These are phyloP conservation scores for Salix koriyanagi DNA, from an alignment of 345 rosid species.

Conservation along the genomic window DNA sequence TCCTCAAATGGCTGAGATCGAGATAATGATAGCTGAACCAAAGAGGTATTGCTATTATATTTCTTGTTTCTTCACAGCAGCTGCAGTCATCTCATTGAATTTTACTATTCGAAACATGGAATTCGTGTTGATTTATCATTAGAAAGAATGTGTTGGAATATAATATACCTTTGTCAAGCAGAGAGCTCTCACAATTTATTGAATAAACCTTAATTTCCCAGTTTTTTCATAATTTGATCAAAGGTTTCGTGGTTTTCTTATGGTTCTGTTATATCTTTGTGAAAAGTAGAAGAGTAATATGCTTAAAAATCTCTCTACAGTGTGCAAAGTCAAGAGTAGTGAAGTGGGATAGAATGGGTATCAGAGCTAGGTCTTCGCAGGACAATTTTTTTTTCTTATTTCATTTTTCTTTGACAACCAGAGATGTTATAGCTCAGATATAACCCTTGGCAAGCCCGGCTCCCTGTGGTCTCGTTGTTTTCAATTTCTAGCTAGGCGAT, in stretches of 20 bases:
- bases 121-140: no score
- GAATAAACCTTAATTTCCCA: no score
- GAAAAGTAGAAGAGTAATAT: not conserved
- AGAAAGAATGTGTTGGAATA: no score
- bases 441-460: no score
- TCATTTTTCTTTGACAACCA: not conserved
- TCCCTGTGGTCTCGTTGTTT: no score
- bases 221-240: not conserved
- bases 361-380: not conserved
- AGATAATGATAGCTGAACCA: slow-evolving; percentile 90
- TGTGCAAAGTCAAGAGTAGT: no score
- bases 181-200: no score
- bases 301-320: not conserved
- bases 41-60: slow-evolving; percentile 46
- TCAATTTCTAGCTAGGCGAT: not conserved
- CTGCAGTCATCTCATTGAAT: no score
- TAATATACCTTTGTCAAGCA: no score
- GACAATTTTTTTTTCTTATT: not conserved
- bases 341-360: not conserved
- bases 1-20: slow-evolving; percentile 69
- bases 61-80: not conserved
- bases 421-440: no score
- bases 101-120: no score
- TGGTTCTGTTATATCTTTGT: not conserved
- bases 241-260: not conserved